These are phyloP conservation scores for Taiozyma sp. DNA, from an alignment of 1,139 yeast species.

Conservation along the genomic window DNA sequence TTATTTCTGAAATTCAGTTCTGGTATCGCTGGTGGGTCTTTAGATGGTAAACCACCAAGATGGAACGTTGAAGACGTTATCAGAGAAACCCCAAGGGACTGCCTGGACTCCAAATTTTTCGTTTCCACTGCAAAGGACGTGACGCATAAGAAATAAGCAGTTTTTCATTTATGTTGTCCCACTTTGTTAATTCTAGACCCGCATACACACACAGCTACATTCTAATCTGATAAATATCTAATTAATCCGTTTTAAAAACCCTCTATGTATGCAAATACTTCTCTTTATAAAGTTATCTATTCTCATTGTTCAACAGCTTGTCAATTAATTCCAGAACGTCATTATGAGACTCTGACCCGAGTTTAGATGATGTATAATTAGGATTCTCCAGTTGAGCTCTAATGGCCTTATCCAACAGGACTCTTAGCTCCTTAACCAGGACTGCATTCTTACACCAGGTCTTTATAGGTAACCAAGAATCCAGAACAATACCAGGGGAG, in stretches of 20 bases:
- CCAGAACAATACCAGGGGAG: conserved; percentile 66
- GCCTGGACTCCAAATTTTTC: conserved; percentile 42
- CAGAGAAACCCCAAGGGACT: conserved; percentile 68
- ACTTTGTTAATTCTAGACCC: background rate
- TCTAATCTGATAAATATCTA: too few relatives aligned
- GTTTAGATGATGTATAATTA: conserved; percentile 18
- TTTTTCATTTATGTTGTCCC: too few relatives aligned
- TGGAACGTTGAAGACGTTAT: conserved; percentile 76
- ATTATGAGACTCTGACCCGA: conserved; percentile 15
- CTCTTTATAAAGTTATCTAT: background rate
- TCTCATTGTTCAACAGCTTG: conserved; percentile 10
- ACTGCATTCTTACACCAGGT: conserved; percentile 97
- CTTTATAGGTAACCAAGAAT: conserved; percentile 75
- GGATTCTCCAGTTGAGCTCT: conserved; percentile 49
- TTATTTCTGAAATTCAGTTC: conserved; percentile 74
- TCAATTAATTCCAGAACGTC: conserved; percentile 34
- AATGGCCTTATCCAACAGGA: conserved; percentile 61
- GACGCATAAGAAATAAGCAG: background rate
- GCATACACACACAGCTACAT: background rate
- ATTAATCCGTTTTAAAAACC: background rate
- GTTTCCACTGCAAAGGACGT: conserved; percentile 14
- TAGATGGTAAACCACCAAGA: conserved; percentile 61
- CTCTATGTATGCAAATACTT: too few relatives aligned
- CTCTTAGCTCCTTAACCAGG: conserved; percentile 63
- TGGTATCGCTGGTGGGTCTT: conserved; percentile 65